Conservation (phyloP, 139 green algal species). For the Coccomyxa sp. region DNA sequence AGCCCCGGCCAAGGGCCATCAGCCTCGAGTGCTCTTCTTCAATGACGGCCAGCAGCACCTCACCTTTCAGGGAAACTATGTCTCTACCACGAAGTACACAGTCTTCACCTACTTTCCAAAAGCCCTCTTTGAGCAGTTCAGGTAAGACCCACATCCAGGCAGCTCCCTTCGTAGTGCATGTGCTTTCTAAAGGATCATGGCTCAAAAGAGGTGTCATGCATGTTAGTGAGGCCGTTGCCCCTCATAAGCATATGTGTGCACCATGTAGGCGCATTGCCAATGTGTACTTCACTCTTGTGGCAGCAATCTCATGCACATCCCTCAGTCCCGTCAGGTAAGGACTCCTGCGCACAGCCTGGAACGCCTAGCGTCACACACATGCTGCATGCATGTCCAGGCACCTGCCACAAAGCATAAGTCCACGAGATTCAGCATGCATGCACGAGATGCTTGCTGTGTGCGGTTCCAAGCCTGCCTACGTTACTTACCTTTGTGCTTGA, state of each 20-base stretch:
- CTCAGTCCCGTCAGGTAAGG: slow-evolving; percentile 47
- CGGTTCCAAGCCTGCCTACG: background rate
- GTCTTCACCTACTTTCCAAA: slow-evolving; percentile 68
- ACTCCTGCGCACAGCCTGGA: slow-evolving; percentile 10
- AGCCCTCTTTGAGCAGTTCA: slow-evolving; percentile 63
- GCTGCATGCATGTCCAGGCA: too few species aligned
- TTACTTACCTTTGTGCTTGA: background rate
- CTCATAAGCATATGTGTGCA: too few species aligned
- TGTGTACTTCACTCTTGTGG: slow-evolving; percentile 74
- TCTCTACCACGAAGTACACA: slow-evolving; percentile 70
- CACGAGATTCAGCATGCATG: too few species aligned
- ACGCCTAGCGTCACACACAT: too few species aligned
- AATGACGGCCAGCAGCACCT: slow-evolving; percentile 7
- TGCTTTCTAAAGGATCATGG: background rate
- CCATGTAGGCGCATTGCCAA: slow-evolving; percentile 64
- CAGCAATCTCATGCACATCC: slow-evolving; percentile 59
- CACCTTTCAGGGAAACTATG: slow-evolving; percentile 15
- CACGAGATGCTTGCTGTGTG: background rate
- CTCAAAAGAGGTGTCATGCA: background rate
- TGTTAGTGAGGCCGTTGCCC: background rate
- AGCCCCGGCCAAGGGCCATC: background rate
- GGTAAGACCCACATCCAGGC: slow-evolving; percentile 15
- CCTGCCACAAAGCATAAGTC: too few species aligned
- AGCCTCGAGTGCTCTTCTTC: slow-evolving; percentile 8
- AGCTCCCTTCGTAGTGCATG: background rate